Percentiles rank a stretch among this genome's conserved stretches.
Evolutionary conservation across 805 yeast genomes (phyloP).

Genomic region (Cyberlindnera sargentensis): DNA sequence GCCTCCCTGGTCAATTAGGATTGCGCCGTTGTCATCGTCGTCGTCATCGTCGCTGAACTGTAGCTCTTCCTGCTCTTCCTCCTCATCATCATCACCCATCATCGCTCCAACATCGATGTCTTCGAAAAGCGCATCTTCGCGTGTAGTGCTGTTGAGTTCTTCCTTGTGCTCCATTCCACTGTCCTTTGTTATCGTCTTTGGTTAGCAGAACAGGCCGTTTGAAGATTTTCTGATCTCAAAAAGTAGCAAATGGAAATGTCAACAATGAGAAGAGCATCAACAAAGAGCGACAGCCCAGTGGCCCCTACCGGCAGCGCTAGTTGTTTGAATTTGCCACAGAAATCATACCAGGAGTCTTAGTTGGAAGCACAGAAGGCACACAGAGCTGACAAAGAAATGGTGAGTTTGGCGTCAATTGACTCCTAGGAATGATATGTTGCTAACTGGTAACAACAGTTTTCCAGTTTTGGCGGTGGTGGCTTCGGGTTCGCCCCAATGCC

Average conservation of each 20-base stretch:
- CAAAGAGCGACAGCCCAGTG: too few relatives aligned
- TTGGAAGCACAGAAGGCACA: too few relatives aligned
- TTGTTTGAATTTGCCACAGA: neutral
- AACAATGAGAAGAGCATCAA: too few relatives aligned
- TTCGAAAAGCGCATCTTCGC: slow-evolving; percentile 12
- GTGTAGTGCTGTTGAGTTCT: neutral
- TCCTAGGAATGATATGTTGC: neutral
- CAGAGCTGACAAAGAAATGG: too few relatives aligned
- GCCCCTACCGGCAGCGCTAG: too few relatives aligned
- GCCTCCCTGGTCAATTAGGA: too few relatives aligned
- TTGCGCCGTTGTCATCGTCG: slow-evolving; percentile 10
- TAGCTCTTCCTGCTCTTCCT: slow-evolving; percentile 5
- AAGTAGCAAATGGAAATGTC: too few relatives aligned
- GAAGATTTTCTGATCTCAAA: neutral
- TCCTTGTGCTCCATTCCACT: slow-evolving; percentile 9
- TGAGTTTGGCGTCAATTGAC: neutral
- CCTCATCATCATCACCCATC: slow-evolving; percentile 14
- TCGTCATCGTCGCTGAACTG: neutral
- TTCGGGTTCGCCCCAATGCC: slow-evolving; percentile 27
- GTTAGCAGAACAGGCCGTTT: neutral
- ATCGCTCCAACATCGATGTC: slow-evolving; percentile 27
- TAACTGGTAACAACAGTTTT: slow-evolving; percentile 23
- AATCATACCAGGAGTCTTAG: too few relatives aligned
- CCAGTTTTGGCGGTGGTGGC: slow-evolving; percentile 28
- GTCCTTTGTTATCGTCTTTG: slow-evolving; percentile 2